Evolutionary conservation across 1,284 basidiomycete species (phyloP).

Genomic region (Ceratobasidium theobromae): DNA sequence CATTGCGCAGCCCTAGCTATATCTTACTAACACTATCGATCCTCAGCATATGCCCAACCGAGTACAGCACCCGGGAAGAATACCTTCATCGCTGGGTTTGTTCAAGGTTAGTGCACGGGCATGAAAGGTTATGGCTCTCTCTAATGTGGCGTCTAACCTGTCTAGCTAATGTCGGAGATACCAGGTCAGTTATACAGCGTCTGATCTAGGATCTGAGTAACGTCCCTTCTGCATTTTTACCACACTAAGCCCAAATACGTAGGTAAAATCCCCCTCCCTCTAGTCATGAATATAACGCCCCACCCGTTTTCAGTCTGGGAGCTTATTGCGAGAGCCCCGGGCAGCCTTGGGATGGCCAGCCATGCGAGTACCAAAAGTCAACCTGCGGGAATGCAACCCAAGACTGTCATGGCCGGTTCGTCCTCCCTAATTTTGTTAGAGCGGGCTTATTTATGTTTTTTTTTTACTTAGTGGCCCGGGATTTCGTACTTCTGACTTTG

Average conservation of each 20-base stretch:
- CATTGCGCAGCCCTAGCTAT: background rate
- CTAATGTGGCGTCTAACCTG: too few species aligned
- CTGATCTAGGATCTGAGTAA: background rate
- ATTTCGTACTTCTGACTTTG: slow-evolving; percentile 69
- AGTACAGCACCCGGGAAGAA: slow-evolving; percentile 63
- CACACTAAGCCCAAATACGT: slow-evolving; percentile 77
- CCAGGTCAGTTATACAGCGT: background rate
- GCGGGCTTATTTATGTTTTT: slow-evolving; percentile 4
- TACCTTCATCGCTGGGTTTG: slow-evolving; percentile 71
- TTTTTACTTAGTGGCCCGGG: slow-evolving; percentile 59
- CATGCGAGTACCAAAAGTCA: slow-evolving; percentile 65
- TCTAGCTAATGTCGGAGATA: slow-evolving; percentile 5
- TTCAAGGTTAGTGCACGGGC: slow-evolving; percentile 63
- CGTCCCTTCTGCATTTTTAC: background rate
- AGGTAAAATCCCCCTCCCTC: slow-evolving; percentile 40
- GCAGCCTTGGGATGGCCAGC: slow-evolving; percentile 60
- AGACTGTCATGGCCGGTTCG: slow-evolving; percentile 69
- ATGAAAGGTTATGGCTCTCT: too few species aligned
- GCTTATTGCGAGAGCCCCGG: slow-evolving; percentile 77
- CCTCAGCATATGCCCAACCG: slow-evolving; percentile 61
- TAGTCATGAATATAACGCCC: background rate
- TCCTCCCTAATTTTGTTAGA: slow-evolving; percentile 30
- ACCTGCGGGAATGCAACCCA: slow-evolving; percentile 68
- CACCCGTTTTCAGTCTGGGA: slow-evolving; percentile 52
- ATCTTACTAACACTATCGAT: background rate